A percentile compares a stretch with the other conserved stretches of the same genome.
Conservation (phyloP, 2,329 filamentous ascomycete species). For the Monosporascus sp. region DNA sequence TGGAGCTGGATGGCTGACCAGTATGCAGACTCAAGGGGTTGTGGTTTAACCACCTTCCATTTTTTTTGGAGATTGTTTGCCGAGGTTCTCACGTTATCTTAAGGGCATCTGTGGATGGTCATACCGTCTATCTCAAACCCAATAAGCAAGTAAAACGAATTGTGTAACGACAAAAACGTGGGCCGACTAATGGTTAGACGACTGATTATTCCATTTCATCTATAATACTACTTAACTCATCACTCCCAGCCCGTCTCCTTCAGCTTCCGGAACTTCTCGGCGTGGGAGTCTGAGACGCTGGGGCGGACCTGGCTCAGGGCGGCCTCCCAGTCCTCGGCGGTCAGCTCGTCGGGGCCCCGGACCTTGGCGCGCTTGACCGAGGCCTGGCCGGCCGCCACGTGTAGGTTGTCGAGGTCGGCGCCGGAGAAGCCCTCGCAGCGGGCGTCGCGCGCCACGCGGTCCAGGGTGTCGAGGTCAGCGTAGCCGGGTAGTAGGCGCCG, state of each 20-base stretch:
- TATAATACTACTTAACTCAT: not conserved
- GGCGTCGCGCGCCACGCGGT: slow-evolving; percentile 58
- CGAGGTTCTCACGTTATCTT: too few species aligned
- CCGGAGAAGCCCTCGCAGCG: slow-evolving; percentile 74
- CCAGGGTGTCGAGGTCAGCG: slow-evolving; percentile 40
- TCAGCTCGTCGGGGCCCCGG: slow-evolving; percentile 25
- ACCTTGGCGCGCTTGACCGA: slow-evolving; percentile 18
- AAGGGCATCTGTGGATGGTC: too few species aligned
- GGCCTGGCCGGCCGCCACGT: slow-evolving; percentile 24
- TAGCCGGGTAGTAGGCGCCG: slow-evolving; percentile 24
- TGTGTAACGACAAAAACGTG: too few species aligned
- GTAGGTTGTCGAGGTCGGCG: slow-evolving; percentile 56
- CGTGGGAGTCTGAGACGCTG: slow-evolving; percentile 41
- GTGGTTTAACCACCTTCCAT: too few species aligned
- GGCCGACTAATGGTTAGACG: too few species aligned
- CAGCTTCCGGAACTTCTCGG: slow-evolving; percentile 37
- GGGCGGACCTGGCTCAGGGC: slow-evolving; percentile 44
- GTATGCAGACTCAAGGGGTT: too few species aligned
- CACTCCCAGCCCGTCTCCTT: slow-evolving; percentile 26
- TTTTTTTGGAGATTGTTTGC: too few species aligned
- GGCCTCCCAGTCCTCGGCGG: slow-evolving; percentile 45
- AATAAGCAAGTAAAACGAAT: too few species aligned
- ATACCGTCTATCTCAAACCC: too few species aligned
- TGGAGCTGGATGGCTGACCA: too few species aligned
- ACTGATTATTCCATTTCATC: too few species aligned